Percentiles rank a stretch among this genome's conserved stretches.
Evolutionary conservation across 331 rosid species (phyloP).

Genomic region (Rhamnella rubrinervis): DNA sequence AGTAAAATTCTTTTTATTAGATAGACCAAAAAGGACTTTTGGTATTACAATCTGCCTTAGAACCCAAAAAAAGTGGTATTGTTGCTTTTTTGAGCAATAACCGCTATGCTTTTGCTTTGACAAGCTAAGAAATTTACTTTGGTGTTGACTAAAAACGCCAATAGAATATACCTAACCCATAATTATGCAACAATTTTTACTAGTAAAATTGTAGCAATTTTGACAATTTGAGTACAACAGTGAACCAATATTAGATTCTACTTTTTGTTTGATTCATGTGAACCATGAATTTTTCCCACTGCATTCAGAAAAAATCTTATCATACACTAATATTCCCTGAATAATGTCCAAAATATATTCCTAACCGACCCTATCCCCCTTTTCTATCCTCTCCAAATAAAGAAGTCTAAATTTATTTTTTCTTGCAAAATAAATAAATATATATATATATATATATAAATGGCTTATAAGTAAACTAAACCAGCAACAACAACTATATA

Average conservation of each 20-base stretch:
- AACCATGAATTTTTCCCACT: conserved; percentile 22
- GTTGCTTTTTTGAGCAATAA: conserved; percentile 19
- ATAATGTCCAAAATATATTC: conserved; percentile 36
- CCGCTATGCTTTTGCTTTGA: conserved; percentile 8
- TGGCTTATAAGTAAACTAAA: neutral
- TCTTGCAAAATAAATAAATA: too few relatives aligned
- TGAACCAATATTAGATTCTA: neutral
- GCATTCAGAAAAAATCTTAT: conserved; percentile 26
- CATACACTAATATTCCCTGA: conserved; percentile 23
- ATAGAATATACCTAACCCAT: neutral
- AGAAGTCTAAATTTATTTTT: neutral
- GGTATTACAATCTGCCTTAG: neutral
- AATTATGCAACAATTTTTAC: too few relatives aligned
- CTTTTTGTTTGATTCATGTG: conserved; percentile 10
- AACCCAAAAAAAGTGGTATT: conserved; percentile 3
- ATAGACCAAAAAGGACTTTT: conserved; percentile 6
- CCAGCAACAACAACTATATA: neutral
- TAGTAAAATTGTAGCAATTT: neutral
- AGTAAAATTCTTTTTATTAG: conserved; percentile 3
- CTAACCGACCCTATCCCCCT: conserved; percentile 20
- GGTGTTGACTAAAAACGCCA: conserved; percentile 21
- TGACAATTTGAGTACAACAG: neutral
- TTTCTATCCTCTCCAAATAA: conserved; percentile 4
- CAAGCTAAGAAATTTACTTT: conserved; percentile 17
- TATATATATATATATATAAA: too few relatives aligned